Conservation (phyloP, 331 rosid genomes). For the Malus hybrid region DNA sequence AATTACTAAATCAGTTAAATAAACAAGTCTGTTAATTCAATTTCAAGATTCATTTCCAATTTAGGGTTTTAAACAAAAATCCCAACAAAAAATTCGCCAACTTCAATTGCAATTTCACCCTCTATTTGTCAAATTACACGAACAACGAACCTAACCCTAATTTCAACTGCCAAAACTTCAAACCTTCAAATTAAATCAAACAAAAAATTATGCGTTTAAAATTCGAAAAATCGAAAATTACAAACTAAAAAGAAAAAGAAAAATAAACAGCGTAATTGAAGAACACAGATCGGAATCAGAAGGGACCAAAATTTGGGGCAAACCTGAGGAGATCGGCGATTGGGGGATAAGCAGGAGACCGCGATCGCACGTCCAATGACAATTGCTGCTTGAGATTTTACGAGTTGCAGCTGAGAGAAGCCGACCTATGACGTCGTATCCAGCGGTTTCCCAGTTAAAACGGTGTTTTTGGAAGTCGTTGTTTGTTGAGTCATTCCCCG, state of each 20-base stretch:
- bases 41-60: background rate
- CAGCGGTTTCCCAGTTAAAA: background rate
- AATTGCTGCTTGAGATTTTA: too few relatives aligned
- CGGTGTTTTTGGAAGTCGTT: background rate
- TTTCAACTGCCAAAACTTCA: background rate
- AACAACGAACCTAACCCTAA: background rate
- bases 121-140: background rate
- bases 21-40: background rate
- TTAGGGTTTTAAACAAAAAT: background rate
- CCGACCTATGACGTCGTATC: background rate
- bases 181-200: background rate
- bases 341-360: background rate
- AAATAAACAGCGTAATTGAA: too few relatives aligned
- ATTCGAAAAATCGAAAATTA: background rate
- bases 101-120: background rate
- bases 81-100: background rate
- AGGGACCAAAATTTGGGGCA: background rate
- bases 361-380: background rate
- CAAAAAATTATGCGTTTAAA: background rate
- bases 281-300: background rate
- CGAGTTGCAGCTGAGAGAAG: background rate
- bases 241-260: background rate
- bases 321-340: background rate
- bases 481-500: background rate
- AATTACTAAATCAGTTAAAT: background rate